phyloP scores from a whole-genome alignment of 768 basidiomycete genomes.

The Russula lepida region DNA sequence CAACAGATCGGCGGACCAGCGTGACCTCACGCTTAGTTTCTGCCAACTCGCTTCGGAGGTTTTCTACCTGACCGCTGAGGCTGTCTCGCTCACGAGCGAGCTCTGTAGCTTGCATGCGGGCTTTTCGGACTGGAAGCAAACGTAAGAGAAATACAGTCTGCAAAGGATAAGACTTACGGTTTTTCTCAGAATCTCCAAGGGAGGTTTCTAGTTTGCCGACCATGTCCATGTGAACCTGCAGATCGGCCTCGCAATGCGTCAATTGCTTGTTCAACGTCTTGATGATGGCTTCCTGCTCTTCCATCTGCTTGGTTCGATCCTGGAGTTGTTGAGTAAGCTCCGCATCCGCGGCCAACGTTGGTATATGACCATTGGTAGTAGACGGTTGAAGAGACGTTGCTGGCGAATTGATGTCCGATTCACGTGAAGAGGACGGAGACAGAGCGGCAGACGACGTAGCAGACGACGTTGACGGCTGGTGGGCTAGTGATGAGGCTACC shows the following conservation, averaged over 20 bases:
- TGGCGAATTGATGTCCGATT: conserved; percentile 62
- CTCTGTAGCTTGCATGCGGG: conserved; percentile 89
- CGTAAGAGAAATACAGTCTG: background rate
- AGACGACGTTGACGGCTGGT: conserved; percentile 44
- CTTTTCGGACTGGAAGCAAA: conserved; percentile 64
- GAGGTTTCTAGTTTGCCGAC: conserved; percentile 78
- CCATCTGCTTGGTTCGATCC: conserved; percentile 65
- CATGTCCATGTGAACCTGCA: conserved; percentile 87
- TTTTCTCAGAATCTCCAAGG: conserved; percentile 87
- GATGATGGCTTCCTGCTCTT: conserved; percentile 86
- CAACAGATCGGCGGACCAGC: conserved; percentile 66
- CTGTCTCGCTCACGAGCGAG: conserved; percentile 79
- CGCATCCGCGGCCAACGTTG: conserved; percentile 36
- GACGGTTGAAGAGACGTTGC: conserved; percentile 34
- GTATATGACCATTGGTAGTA: conserved; percentile 28
- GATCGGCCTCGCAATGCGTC: conserved; percentile 85
- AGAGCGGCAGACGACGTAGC: conserved; percentile 44
- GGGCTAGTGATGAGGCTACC: conserved; percentile 40
- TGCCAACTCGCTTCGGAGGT: conserved; percentile 61
- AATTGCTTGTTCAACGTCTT: conserved; percentile 90
- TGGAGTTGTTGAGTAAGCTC: conserved; percentile 56
- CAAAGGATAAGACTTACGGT: conserved; percentile 47
- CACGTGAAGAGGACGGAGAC: conserved; percentile 55
- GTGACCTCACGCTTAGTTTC: conserved; percentile 77
- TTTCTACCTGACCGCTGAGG: conserved; percentile 53